These are phyloP conservation scores for Teunomyces kruisii DNA, from an alignment of 805 yeast genomes.

Conservation along the genomic window DNA sequence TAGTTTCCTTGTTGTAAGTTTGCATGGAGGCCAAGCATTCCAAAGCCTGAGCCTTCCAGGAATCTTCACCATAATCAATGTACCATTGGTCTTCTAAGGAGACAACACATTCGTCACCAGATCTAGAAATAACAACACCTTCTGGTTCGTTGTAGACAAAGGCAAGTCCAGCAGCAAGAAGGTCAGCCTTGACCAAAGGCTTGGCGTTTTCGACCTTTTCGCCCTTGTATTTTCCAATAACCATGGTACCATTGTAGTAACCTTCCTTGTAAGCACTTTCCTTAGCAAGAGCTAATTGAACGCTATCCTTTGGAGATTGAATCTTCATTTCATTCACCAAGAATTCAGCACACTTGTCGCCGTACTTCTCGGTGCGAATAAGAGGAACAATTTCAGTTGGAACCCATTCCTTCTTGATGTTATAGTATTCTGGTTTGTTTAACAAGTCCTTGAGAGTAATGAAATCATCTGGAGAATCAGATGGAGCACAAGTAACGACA, in stretches of 20 bases:
- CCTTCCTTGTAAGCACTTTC: slow-evolving; percentile 96
- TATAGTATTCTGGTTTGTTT: slow-evolving; percentile 88
- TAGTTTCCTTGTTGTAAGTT: slow-evolving; percentile 77
- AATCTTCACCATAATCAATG: slow-evolving; percentile 92
- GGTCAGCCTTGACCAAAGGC: slow-evolving; percentile 77
- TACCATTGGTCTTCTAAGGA: slow-evolving; percentile 99
- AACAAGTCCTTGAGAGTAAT: slow-evolving; percentile 81
- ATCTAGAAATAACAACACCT: slow-evolving; percentile 82
- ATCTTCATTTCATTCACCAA: slow-evolving; percentile 86
- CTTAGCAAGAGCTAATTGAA: slow-evolving; percentile 86
- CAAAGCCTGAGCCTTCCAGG: slow-evolving; percentile 79
- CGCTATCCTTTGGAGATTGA: slow-evolving; percentile 89
- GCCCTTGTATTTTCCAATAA: slow-evolving; percentile 80
- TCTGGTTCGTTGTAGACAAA: slow-evolving; percentile 96
- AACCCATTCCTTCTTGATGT: slow-evolving; percentile 86
- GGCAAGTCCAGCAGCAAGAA: slow-evolving; percentile 75
- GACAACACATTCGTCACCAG: slow-evolving; percentile 95
- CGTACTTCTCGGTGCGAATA: slow-evolving; percentile 79
- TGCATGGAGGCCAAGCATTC: slow-evolving; percentile 77
- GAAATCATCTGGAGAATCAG: slow-evolving; percentile 98
- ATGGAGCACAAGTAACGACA: slow-evolving; percentile 97
- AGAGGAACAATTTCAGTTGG: slow-evolving; percentile 69
- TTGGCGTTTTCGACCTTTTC: slow-evolving; percentile 90
- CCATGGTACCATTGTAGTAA: slow-evolving; percentile 83
- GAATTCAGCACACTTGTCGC: slow-evolving; percentile 82